phyloP scores from a whole-genome alignment of 2,329 filamentous ascomycete genomes.

The Aureobasidium leucospermi region DNA sequence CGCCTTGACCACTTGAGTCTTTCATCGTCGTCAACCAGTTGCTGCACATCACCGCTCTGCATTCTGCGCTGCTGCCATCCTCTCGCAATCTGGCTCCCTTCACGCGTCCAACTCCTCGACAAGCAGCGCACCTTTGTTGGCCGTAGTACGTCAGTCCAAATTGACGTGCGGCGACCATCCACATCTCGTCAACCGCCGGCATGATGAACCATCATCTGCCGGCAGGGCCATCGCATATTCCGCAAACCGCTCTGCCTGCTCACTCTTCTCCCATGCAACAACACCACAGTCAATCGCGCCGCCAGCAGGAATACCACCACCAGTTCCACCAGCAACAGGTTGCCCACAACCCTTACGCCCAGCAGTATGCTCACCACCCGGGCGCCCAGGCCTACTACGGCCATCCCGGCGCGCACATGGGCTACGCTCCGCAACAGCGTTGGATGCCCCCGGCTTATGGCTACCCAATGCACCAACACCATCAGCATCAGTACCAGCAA shows the following conservation, averaged over 20 bases:
- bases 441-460: slow-evolving; percentile 32
- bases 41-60: slow-evolving; percentile 8
- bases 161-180: slow-evolving; percentile 14
- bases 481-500: slow-evolving; percentile 17
- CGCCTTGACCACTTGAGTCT: slow-evolving; percentile 11
- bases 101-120: neutral
- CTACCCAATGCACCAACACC: slow-evolving; percentile 29
- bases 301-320: slow-evolving; percentile 33
- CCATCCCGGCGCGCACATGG: slow-evolving; percentile 30
- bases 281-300: slow-evolving; percentile 23
- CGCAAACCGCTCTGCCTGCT: slow-evolving; percentile 31
- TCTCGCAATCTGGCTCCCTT: neutral
- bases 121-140: slow-evolving; percentile 1
- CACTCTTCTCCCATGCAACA: slow-evolving; percentile 15
- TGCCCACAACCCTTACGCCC: slow-evolving; percentile 31
- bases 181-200: slow-evolving; percentile 41
- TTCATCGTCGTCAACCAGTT: slow-evolving; percentile 11
- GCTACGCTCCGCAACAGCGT: slow-evolving; percentile 30
- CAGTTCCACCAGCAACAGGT: slow-evolving; percentile 29
- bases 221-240: slow-evolving; percentile 48
- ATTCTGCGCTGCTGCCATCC: slow-evolving; percentile 1
- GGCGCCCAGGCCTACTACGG: slow-evolving; percentile 31
- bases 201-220: slow-evolving; percentile 76
- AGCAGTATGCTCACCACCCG: slow-evolving; percentile 26
- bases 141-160: neutral